Evolutionary conservation across 2,329 filamentous ascomycete genomes (phyloP).

Genomic region (Setomelanomma holmii): DNA sequence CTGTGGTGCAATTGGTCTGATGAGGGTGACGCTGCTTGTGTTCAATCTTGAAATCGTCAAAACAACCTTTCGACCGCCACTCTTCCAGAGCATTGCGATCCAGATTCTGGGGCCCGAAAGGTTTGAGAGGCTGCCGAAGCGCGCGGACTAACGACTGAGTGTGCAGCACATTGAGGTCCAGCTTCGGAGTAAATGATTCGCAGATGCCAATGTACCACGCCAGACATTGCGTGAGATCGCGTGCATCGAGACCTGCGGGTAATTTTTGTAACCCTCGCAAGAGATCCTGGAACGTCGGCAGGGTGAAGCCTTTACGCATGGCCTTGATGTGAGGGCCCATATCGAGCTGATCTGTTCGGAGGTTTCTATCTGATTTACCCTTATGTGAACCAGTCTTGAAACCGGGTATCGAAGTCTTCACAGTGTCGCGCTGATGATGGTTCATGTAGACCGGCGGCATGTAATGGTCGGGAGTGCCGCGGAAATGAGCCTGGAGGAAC

Average conservation of each 20-base stretch:
- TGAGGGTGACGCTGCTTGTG: neutral
- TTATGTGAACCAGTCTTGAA: conserved; percentile 18
- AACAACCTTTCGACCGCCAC: conserved; percentile 23
- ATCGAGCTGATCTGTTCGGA: conserved; percentile 18
- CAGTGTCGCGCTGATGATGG: conserved; percentile 18
- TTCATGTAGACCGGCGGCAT: conserved; percentile 15
- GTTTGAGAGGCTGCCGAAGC: conserved; percentile 18
- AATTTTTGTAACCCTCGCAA: conserved; percentile 23
- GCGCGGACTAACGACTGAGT: conserved; percentile 30
- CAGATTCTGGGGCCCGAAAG: conserved; percentile 24
- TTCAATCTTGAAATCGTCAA: conserved; percentile 10
- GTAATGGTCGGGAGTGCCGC: conserved; percentile 9
- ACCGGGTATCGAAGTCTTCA: conserved; percentile 10
- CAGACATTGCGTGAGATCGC: conserved; percentile 27
- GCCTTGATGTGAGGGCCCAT: conserved; percentile 10
- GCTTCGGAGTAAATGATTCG: conserved; percentile 23
- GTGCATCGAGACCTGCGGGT: conserved; percentile 27
- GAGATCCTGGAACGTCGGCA: conserved; percentile 32
- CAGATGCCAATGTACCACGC: conserved; percentile 26
- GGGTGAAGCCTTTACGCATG: conserved; percentile 1
- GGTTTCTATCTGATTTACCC: conserved; percentile 17
- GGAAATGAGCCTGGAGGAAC: conserved; percentile 23
- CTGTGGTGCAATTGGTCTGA: accelerated
- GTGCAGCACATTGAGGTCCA: conserved; percentile 37
- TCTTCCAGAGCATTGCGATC: conserved; percentile 24